Percentiles rank a stretch among this genome's conserved stretches.
Conservation (phyloP, 768 basidiomycete genomes). For the Pleurotus tuoliensis region DNA sequence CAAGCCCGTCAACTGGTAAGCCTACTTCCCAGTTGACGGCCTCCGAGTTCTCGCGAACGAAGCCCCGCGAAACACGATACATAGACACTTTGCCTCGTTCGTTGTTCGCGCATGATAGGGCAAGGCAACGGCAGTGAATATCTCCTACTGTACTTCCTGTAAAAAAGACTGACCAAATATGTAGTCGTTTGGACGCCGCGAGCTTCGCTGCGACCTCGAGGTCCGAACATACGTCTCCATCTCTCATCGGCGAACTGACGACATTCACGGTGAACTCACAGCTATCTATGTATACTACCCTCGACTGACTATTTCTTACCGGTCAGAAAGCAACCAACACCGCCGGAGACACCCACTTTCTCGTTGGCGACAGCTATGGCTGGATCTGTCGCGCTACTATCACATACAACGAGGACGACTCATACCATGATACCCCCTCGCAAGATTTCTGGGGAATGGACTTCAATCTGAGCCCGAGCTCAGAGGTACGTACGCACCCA, state of each 20-base stretch:
- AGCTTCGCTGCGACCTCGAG: slow-evolving; percentile 30
- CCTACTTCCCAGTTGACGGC: neutral
- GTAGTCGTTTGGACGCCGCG: neutral
- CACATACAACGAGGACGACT: slow-evolving; percentile 11
- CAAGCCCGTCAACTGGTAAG: too few relatives aligned
- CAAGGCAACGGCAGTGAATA: neutral
- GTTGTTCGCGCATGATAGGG: neutral
- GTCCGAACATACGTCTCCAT: slow-evolving; percentile 21
- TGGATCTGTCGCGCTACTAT: slow-evolving; percentile 40
- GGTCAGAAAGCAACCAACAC: slow-evolving; percentile 27
- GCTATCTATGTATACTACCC: neutral
- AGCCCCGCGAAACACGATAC: neutral
- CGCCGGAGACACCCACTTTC: slow-evolving; percentile 27
- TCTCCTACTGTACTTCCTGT: neutral
- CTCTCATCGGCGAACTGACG: slow-evolving; percentile 36
- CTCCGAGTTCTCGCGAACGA: neutral
- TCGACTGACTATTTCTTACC: neutral
- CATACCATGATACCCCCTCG: slow-evolving; percentile 9
- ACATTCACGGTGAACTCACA: slow-evolving; percentile 42
- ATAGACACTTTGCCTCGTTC: neutral
- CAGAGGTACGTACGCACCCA: slow-evolving; percentile 23
- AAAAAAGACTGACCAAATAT: neutral
- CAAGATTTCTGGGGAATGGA: slow-evolving; percentile 39
- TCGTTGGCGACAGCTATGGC: slow-evolving; percentile 50
- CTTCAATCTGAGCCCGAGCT: slow-evolving; percentile 35